Conservation (phyloP, 164 flowering plant genomes). For the Berberis thunbergii region DNA sequence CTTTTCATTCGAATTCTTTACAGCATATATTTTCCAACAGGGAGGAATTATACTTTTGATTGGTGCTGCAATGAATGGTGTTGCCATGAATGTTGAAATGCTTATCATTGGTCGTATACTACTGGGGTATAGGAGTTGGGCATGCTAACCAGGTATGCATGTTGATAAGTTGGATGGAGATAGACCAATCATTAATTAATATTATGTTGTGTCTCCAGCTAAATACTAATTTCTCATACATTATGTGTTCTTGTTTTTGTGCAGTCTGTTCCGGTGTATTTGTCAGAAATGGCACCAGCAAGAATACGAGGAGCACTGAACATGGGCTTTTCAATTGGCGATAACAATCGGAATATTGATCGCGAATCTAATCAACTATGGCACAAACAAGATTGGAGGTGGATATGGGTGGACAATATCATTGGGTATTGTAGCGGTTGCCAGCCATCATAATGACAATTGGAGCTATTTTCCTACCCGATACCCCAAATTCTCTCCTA, state of each 20-base stretch:
- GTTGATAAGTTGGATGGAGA: too few relatives aligned
- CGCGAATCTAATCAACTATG: constrained; percentile 5
- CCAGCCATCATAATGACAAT: constrained; percentile 4
- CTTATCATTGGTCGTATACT: constrained; percentile 21
- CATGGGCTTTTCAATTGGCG: constrained; percentile 8
- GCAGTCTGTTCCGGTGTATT: constrained; percentile 5
- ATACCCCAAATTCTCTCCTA: constrained; percentile 6
- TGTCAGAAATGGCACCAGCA: constrained; percentile 8
- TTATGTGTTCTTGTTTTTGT: neutral
- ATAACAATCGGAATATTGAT: constrained; percentile 3
- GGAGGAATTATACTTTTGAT: constrained; percentile 15
- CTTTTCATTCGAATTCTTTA: too few relatives aligned
- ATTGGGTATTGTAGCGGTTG: constrained; percentile 1
- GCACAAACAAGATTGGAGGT: neutral
- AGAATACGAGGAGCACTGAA: constrained; percentile 2
- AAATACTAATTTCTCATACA: too few relatives aligned
- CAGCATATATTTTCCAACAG: too few relatives aligned
- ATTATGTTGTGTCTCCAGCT: too few relatives aligned
- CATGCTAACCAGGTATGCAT: constrained; percentile 17
- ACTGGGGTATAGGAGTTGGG: constrained; percentile 21
- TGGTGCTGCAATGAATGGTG: constrained; percentile 17
- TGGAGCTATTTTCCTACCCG: neutral
- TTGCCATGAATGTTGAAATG: constrained; percentile 16
- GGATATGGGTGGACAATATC: constrained; percentile 6
- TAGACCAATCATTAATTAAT: too few relatives aligned